Base-by-base conservation (phyloP, 2,329 filamentous ascomycete genomes). In the Sporothrix variecibatus region DNA sequence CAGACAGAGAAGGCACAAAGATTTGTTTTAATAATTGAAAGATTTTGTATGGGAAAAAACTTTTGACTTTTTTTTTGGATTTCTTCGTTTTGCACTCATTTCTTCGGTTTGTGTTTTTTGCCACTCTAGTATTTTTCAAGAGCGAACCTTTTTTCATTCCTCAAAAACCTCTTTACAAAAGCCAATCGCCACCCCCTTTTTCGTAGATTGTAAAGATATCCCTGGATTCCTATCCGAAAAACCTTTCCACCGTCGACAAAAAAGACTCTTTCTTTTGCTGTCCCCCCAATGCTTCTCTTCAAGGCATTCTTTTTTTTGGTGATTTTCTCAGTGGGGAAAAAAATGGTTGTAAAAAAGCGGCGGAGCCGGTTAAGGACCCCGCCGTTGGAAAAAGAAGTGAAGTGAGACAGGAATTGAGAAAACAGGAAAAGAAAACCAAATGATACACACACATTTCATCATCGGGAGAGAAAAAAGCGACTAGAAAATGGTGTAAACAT, bases 151-250 rank as follows among this genome's bases (percentile, higher is more conserved):
- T 51, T 51, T 51, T n/a, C 8, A 43, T 34, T n/a, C 8, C 65
- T 68, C 65, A 20, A 43, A 68, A 60, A 56, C 28, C 62, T 68
- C 43, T 49, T 20, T 56, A 9, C 26, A 43, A 67, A 67, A 67
- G 65, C 51, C 65, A 20, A n/a, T 28, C 43, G 28, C 38, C 8
- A 12, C n/a, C 38, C 38, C 5, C 23, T n/a, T 70, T 56, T 71
- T 71, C 26, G 11, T 28, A 28, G 9, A 12, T 31, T 49, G 8
- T 43, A 2, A 40, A 3, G 17, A 38, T n/a, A 38, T 46, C 67
- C 49, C 49, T 56, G 17, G 31, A 53, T 53, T 53, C 67, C 67
- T 71, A 58, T 71, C 51, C 34, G 6, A 68, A 26, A 26, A 51
- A n/a, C 43, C 43, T 49, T 20, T 51, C n/a, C 7, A 51, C 17